Conservation (phyloP, 352 stramenopile species). For the Pythium utonaiense region DNA sequence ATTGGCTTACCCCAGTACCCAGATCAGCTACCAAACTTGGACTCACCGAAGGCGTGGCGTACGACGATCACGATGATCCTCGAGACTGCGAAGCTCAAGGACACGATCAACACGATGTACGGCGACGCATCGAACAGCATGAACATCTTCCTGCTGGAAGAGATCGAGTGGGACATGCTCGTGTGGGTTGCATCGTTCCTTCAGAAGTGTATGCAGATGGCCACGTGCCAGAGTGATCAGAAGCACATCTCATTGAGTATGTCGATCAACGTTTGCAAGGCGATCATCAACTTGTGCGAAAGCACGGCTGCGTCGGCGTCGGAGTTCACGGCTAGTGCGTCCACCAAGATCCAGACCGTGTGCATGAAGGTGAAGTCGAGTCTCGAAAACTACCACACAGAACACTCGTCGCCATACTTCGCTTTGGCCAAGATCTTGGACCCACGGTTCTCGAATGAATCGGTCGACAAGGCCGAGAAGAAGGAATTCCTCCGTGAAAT, state of each 20-base stretch:
- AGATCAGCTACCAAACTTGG: constrained; percentile 59
- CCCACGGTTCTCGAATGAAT: constrained; percentile 78
- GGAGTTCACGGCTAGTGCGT: constrained; percentile 47
- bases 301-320: constrained; percentile 58
- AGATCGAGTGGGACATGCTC: constrained; percentile 78
- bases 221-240: constrained; percentile 71
- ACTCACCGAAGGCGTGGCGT: constrained; percentile 66
- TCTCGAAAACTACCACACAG: constrained; percentile 64
- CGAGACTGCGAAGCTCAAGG: constrained; percentile 70
- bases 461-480: constrained; percentile 65
- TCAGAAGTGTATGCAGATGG: constrained; percentile 76
- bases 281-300: constrained; percentile 71
- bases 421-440: constrained; percentile 73
- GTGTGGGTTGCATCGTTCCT: constrained; percentile 69
- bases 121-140: constrained; percentile 62
- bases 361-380: constrained; percentile 74
- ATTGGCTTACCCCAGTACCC: constrained; percentile 57
- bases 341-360: constrained; percentile 67
- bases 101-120: constrained; percentile 69
- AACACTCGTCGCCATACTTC: constrained; percentile 69
- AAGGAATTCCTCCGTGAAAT: constrained; percentile 76
- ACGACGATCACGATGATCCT: constrained; percentile 77
- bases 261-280: constrained; percentile 79
- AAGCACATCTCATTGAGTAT: constrained; percentile 80
- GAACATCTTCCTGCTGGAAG: constrained; percentile 71